A percentile compares a stretch with the other conserved stretches of the same genome.
Conservation (phyloP, 2,329 filamentous ascomycete genomes). For the Shiraia bambusicola region DNA sequence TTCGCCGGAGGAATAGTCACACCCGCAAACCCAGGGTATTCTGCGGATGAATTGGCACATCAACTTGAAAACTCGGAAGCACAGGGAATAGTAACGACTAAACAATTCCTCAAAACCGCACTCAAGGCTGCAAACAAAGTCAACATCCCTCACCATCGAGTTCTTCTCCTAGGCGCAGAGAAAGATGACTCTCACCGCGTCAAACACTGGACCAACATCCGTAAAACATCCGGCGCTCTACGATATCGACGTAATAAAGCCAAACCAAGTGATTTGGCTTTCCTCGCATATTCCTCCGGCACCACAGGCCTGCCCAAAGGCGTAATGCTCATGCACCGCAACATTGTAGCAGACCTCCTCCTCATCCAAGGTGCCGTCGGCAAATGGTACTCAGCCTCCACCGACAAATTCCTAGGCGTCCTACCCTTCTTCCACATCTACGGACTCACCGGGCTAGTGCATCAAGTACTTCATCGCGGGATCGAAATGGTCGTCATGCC, state of each 20-base stretch:
- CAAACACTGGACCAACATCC: constrained; percentile 72
- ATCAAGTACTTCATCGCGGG: constrained; percentile 67
- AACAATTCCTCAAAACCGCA: constrained; percentile 63
- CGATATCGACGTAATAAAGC: constrained; percentile 60
- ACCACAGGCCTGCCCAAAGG: constrained; percentile 50
- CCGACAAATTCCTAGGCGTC: constrained; percentile 72
- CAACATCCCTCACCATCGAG: constrained; percentile 67
- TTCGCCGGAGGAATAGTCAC: constrained; percentile 81
- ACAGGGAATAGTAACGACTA: constrained; percentile 73
- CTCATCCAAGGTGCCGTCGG: constrained; percentile 82
- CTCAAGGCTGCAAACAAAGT: constrained; percentile 67
- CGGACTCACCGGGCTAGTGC: constrained; percentile 71
- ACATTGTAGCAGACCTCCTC: constrained; percentile 66
- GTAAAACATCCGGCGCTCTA: constrained; percentile 61
- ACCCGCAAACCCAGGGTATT: constrained; percentile 85
- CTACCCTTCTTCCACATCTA: constrained; percentile 93
- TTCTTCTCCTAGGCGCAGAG: constrained; percentile 73
- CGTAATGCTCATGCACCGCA: constrained; percentile 49
- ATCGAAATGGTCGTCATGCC: constrained; percentile 68
- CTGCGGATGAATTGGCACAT: constrained; percentile 75
- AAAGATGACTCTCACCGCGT: constrained; percentile 59
- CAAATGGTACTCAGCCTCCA: constrained; percentile 67
- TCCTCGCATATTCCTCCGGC: constrained; percentile 62
- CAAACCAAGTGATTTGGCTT: constrained; percentile 72
- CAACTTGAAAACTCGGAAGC: constrained; percentile 78